phyloP scores from a whole-genome alignment of 805 yeast species.

The Candida glaebosa region DNA sequence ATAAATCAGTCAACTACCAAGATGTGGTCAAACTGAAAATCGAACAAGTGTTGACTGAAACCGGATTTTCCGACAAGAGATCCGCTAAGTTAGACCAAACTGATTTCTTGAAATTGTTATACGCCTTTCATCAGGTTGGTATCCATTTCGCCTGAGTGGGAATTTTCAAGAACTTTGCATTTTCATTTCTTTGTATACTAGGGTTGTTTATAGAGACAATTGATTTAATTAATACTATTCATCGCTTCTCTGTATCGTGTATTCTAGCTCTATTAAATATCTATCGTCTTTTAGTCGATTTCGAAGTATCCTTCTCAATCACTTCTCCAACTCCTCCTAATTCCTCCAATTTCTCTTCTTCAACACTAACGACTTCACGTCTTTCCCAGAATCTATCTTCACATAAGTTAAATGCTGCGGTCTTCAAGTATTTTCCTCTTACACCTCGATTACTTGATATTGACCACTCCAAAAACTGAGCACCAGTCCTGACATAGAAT shows the following conservation, averaged over 20 bases:
- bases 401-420: conserved; percentile 83
- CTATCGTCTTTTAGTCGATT: conserved; percentile 53
- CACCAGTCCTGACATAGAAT: conserved; percentile 83
- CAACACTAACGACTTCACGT: conserved; percentile 83
- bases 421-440: conserved; percentile 86
- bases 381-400: conserved; percentile 99
- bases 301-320: conserved; percentile 64
- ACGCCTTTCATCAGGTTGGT: conserved; percentile 95
- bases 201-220: conserved; percentile 1
- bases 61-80: conserved; percentile 81
- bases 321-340: conserved; percentile 88
- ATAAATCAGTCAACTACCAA: conserved; percentile 37
- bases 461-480: conserved; percentile 89
- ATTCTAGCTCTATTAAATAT: conserved; percentile 2
- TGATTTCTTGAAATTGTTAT: conserved; percentile 80
- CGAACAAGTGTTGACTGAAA: conserved; percentile 68
- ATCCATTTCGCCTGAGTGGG: conserved; percentile 82
- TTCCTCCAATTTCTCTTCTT: conserved; percentile 88
- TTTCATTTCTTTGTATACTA: conserved; percentile 3
- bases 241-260: too few species aligned
- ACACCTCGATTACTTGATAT: conserved; percentile 80
- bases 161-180: not conserved
- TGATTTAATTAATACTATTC: conserved; percentile 4
- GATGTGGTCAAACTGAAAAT: conserved; percentile 65
- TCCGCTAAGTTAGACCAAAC: conserved; percentile 94